phyloP scores from a whole-genome alignment of 163 green algal genomes.

The Chloromonas sp. region DNA sequence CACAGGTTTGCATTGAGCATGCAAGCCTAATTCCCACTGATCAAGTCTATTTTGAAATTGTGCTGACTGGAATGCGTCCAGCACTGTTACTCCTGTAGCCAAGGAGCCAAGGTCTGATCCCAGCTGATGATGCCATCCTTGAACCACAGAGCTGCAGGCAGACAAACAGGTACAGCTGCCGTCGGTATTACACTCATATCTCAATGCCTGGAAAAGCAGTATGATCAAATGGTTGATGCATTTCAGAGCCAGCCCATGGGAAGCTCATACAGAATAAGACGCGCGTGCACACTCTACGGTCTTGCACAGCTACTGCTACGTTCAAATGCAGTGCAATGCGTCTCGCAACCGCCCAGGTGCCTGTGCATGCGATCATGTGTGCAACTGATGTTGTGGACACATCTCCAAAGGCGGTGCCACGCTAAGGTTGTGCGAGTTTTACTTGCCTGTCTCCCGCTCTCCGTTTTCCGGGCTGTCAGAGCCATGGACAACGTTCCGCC shows the following conservation, averaged over 20 bases:
- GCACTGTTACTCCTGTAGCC: constrained; percentile 45
- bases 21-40: too few relatives aligned
- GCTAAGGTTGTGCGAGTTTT: not conserved
- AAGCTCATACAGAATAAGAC: not conserved
- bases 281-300: not conserved
- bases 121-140: constrained; percentile 38
- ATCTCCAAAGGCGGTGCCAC: not conserved
- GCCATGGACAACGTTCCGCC: constrained; percentile 85
- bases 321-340: constrained; percentile 1
- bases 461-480: constrained; percentile 85
- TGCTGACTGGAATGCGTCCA: too few relatives aligned
- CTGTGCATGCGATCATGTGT: not conserved
- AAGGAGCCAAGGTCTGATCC: constrained; percentile 48
- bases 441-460: constrained; percentile 74
- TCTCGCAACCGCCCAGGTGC: not conserved
- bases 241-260: too few relatives aligned
- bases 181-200: too few relatives aligned
- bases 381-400: not conserved
- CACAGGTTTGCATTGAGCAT: too few relatives aligned
- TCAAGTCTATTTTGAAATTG: too few relatives aligned
- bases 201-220: too few relatives aligned
- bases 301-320: not conserved
- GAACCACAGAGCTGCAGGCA: constrained; percentile 57
- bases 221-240: too few relatives aligned
- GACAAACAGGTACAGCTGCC: not conserved